A percentile compares a stretch with the other conserved stretches of the same genome.
Conservation (phyloP, 768 basidiomycete genomes). For the Chiua virens region DNA sequence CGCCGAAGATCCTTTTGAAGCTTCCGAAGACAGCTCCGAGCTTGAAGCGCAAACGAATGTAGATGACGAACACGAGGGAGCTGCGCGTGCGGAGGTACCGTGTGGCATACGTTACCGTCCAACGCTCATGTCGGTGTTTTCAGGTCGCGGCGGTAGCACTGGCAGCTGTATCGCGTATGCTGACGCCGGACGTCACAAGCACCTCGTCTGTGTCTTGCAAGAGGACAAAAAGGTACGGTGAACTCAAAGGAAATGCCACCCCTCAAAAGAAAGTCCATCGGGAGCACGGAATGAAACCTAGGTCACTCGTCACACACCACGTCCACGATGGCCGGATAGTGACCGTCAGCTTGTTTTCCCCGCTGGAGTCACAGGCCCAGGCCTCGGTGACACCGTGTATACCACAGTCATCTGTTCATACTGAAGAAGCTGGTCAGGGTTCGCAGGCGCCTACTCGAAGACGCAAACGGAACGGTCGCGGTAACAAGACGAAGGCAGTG, state of each 20-base stretch:
- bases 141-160: background rate
- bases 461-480: background rate
- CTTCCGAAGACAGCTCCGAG: conserved; percentile 4
- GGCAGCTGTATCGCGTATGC: background rate
- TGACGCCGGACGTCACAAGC: background rate
- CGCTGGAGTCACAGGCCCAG: background rate
- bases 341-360: background rate
- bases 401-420: background rate
- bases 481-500: background rate
- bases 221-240: background rate
- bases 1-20: conserved; percentile 9
- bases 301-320: conserved; percentile 1
- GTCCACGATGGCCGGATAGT: conserved; percentile 20
- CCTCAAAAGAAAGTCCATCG: background rate
- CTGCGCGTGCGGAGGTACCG: background rate
- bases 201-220: background rate
- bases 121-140: background rate
- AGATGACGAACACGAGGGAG: background rate
- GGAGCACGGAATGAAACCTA: background rate
- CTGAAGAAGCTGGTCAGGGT: background rate
- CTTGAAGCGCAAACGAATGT: conserved; percentile 16
- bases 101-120: no score
- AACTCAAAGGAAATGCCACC: background rate
- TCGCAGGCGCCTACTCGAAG: background rate
- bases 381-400: background rate